Evolutionary conservation across 169 alveolate genomes (phyloP), one percentile per base, ranked within the genome.

Genomic region (Plasmodium gallinaceum): DNA sequence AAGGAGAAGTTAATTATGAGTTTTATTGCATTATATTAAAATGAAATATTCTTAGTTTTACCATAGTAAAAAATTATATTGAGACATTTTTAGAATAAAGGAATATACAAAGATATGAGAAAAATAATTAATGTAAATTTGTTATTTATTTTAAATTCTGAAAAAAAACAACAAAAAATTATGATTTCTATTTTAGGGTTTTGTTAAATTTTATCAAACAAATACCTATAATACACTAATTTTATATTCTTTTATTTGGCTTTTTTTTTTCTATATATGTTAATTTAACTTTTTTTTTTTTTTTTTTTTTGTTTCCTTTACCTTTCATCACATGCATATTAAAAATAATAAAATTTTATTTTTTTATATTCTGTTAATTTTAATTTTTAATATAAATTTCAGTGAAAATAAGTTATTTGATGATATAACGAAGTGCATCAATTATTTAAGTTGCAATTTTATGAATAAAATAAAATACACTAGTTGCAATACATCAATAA

Each of bases 271-370:
- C 39, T 74, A 42, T 54, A 43, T 16, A 16, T 16, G 1, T 24
- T 74, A 22, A 32, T 26, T 39, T 39, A 20, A 5, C 18, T 64
- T 57, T 37, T 62, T 39, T 45, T 24, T 60, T 74, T 61, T 68
- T n/a, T 65, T 6, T 16, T 39, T 39, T 74, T 26, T 74, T 39
- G 8, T 74, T 75, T 46, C 5, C 16, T 57, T 68, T 52, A 22
- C 43, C 57, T 42, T 9, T 18, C 42, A 14, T 22, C 68, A 80
- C 80, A 66, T 80, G 90, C 58, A 68, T 71, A 54, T 80, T 69
- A 68, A 66, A 66, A 43, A 32, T 24, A 68, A 61, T 32, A 48
- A 60, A 32, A 76, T 26, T n/a, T 70, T 26, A 26, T 37, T 66
- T 3, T 45, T 46, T 18, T 66, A 58, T 68, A 65, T 58, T 68